Base-by-base conservation (phyloP, 2,329 filamentous ascomycete genomes). In the Tolypocladium nubicola region DNA sequence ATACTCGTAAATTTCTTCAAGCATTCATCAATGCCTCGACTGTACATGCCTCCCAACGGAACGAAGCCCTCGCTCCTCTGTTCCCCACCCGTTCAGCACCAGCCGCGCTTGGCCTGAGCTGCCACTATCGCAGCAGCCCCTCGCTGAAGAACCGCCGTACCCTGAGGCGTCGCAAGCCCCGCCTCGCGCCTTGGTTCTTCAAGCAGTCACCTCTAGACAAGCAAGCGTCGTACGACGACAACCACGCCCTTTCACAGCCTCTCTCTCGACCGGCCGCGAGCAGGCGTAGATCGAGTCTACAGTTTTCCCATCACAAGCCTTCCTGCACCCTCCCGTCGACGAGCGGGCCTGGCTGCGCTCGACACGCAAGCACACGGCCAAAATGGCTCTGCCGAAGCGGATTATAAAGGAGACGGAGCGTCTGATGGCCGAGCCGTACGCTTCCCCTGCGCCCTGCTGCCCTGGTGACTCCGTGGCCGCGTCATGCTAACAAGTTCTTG, bases 391-490 rank as follows among this genome's bases (percentile, higher is more conserved):
- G 63, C 93, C 94, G 38, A 99, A 99, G 81, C 83, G 94, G 70
- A 99, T 99, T 69, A 83, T 97, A 70, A 99, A 99, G 77, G 95
- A 99, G 83, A 99, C 94, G 23, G 93, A 99, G 77, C 87, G 94
- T 69, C 83, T 99, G 65, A 92, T 96, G 84, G 89, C 90, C 62
- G 94, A 99, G 76, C 94, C 94, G 90, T 96, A 82, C 74, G 89
- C n/a, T 30, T 23, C 35, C 45, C 39, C 41, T 23, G 16, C 40
- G 3, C 53, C 19, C n/a, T n/a, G 47, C 30, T 21, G 37, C n/a
- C 26, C 13, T 19, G 8, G 2, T 7, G 6, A 33, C 19, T 37
- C 30, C 3, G 16, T n/a, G 39, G n/a, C n/a, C 57, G 2, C 16
- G 45, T 47, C 37, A 7, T 50, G 41, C 54, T 68, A 59, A 67